A percentile compares a stretch with the other conserved stretches of the same genome.
These are phyloP conservation scores for Camellia sinensis DNA, from an alignment of 148 eudicot species.

Conservation along the genomic window DNA sequence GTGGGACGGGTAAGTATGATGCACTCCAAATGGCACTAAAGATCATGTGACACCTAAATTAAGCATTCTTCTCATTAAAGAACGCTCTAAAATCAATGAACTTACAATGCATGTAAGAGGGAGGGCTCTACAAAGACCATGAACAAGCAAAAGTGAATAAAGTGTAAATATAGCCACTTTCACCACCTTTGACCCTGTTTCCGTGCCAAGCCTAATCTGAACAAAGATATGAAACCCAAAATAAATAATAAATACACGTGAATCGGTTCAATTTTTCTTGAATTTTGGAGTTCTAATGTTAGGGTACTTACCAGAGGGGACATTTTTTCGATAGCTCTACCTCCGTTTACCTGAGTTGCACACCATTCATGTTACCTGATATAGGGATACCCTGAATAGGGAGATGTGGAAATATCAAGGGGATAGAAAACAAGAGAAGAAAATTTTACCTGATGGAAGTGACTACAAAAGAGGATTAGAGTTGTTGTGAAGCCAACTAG, in stretches of 20 bases:
- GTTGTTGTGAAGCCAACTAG: conserved; percentile 88
- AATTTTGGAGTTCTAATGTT: not conserved
- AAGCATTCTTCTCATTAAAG: not conserved
- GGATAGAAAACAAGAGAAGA: not conserved
- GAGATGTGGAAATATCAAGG: not conserved
- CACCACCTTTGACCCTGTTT: conserved; percentile 58
- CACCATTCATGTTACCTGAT: conserved; percentile 3
- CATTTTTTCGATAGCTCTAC: conserved; percentile 69
- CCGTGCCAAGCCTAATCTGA: conserved; percentile 79
- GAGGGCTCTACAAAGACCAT: conserved; percentile 56
- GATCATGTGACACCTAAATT: not conserved
- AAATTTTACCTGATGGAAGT: conserved; percentile 85
- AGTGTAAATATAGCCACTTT: conserved; percentile 42
- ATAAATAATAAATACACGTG: not conserved
- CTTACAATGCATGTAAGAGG: conserved; percentile 76
- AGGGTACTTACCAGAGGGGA: conserved; percentile 75
- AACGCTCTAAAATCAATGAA: not conserved
- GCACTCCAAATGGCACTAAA: not conserved
- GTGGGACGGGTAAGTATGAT: not conserved
- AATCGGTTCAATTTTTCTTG: not conserved
- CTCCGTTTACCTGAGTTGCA: conserved; percentile 62
- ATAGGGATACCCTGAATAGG: not conserved
- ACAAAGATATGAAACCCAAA: conserved; percentile 4
- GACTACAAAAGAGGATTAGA: conserved; percentile 92
- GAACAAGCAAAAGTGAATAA: conserved; percentile 42